Evolutionary conservation across 2,329 filamentous ascomycete genomes (phyloP).

Genomic region (Cladorrhinum sp.): DNA sequence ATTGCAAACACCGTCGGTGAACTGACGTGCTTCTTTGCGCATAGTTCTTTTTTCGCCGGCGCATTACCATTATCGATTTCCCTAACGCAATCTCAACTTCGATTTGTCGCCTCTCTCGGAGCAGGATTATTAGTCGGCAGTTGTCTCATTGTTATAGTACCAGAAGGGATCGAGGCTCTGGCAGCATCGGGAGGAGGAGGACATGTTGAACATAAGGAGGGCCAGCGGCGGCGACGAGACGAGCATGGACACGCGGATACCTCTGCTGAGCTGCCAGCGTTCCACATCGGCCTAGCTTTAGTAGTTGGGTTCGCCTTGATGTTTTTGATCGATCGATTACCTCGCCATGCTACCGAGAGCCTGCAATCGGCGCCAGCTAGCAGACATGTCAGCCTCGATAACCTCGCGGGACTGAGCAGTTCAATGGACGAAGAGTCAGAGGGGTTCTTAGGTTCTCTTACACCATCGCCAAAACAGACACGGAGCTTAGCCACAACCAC

Average conservation of each 20-base stretch:
- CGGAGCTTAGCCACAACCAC: conserved; percentile 79
- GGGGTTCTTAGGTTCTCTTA: conserved; percentile 57
- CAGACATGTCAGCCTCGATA: conserved; percentile 85
- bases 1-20: not conserved
- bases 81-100: conserved; percentile 80
- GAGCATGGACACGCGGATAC: conserved; percentile 34
- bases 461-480: conserved; percentile 55
- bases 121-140: conserved; percentile 94
- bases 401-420: conserved; percentile 50
- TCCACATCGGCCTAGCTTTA: conserved; percentile 83
- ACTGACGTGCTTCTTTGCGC: conserved; percentile 23
- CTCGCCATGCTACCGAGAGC: conserved; percentile 66
- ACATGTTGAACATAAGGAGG: not conserved
- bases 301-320: conserved; percentile 90
- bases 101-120: conserved; percentile 86
- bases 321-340: conserved; percentile 90
- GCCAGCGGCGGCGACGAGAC: conserved; percentile 1
- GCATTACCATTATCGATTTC: conserved; percentile 85
- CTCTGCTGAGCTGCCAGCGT: conserved; percentile 58
- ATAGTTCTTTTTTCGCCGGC: conserved; percentile 89
- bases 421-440: conserved; percentile 54
- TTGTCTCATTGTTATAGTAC: conserved; percentile 94
- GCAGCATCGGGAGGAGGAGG: conserved; percentile 51
- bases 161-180: conserved; percentile 90
- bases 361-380: conserved; percentile 64